Percentiles rank a stretch among this genome's conserved stretches.
These are phyloP conservation scores for Lichtheimia corymbifera DNA, from an alignment of 371 early-diverging fungal species.

Conservation along the genomic window DNA sequence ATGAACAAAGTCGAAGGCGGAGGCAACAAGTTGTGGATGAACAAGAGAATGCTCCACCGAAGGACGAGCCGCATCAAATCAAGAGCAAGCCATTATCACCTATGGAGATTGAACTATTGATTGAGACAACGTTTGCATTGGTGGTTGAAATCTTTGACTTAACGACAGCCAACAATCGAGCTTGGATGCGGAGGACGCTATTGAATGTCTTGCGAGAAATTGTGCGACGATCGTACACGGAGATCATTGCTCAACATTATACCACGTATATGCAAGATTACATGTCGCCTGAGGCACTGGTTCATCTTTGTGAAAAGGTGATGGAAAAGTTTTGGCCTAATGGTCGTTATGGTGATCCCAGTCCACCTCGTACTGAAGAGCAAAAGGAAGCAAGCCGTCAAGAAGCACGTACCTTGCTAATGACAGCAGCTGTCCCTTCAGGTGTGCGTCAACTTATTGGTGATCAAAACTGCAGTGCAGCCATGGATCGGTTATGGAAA, in stretches of 20 bases:
- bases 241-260: slow-evolving; percentile 43
- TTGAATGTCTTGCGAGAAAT: slow-evolving; percentile 45
- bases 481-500: slow-evolving; percentile 53
- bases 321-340: slow-evolving; percentile 44
- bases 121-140: slow-evolving; percentile 50
- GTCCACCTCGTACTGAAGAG: slow-evolving; percentile 20
- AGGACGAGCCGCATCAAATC: background rate
- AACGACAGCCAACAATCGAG: slow-evolving; percentile 44
- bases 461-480: slow-evolving; percentile 44
- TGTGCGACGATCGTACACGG: slow-evolving; percentile 47
- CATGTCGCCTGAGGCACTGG: slow-evolving; percentile 39
- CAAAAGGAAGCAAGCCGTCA: slow-evolving; percentile 33
- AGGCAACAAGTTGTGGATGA: background rate
- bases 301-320: slow-evolving; percentile 21
- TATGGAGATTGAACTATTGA: slow-evolving; percentile 46
- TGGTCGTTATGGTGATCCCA: slow-evolving; percentile 20
- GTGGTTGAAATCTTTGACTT: slow-evolving; percentile 50
- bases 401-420: slow-evolving; percentile 32
- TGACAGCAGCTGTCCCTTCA: slow-evolving; percentile 36
- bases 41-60: background rate
- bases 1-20: background rate
- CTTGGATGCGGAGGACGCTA: slow-evolving; percentile 48
- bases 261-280: slow-evolving; percentile 35
- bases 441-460: slow-evolving; percentile 49
- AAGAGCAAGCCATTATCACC: slow-evolving; percentile 28